Base-by-base conservation (phyloP, 2,329 filamentous ascomycete species). In the Botrytis fragariae region DNA sequence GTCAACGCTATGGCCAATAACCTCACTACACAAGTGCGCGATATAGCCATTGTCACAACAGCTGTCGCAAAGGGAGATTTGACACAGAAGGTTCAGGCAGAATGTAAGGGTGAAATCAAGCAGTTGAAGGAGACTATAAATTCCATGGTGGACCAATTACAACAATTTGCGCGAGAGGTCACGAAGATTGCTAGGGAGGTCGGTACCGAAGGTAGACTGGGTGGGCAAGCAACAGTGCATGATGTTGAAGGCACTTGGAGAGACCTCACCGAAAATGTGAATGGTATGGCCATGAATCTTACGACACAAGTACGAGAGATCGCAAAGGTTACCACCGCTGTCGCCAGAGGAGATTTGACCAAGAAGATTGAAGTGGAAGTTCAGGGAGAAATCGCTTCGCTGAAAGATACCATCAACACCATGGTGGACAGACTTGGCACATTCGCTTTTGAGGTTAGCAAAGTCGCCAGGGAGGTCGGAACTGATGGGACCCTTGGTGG, bases 61-160 rank as follows among this genome's bases (percentile, higher is more conserved):
- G 90, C 90, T 74, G 90, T 92, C 77, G 90, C 90, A 78, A 91
- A 90, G 83, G 95, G 95, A 84, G 96, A 99, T 82, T 87, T 99
- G 79, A 98, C 95, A 69, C 95, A 97, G 83, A 98, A 98, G 83
- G 95, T 99, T 57, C 94, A 97, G 82, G 95, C 95, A 75, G 94
- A 93, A 80, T 95, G 93, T 84, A 92, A 91, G 85, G 97, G 92
- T 83, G 96, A 95, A 87, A 98, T 95, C 80, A 92, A 91, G 81
- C 94, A 93, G 85, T 92, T 99, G 80, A 99, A 99, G 84, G 95
- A 94, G 74, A 98, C 96, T 64, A 99, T 98, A 86, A 99, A 99
- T 84, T 96, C 93, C 82, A 99, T 99, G 95, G 95, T 99, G 77
- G 96, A 98, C 82, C 96, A 98, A 82, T 86, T 99, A 73, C 94